These are phyloP conservation scores for Hemerocallis citrina DNA, from an alignment of 106 monocot genomes.

Conservation along the genomic window DNA sequence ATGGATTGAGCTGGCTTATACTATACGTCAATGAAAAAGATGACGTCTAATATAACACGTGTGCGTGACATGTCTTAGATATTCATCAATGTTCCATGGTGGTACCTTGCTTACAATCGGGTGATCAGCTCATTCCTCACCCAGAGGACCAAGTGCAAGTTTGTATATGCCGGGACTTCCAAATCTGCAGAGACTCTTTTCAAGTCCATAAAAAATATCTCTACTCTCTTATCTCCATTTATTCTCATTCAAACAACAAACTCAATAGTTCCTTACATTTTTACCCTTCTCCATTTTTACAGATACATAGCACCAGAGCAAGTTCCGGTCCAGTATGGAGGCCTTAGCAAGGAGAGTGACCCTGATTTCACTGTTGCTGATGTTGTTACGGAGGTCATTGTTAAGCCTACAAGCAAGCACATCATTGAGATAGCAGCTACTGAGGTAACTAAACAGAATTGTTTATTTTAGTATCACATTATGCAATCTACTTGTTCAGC, in stretches of 20 bases:
- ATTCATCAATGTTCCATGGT: slow-evolving; percentile 93
- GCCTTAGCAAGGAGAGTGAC: slow-evolving; percentile 49
- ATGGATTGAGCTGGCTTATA: too few relatives aligned
- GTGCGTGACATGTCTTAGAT: too few relatives aligned
- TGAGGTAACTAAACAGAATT: slow-evolving; percentile 33
- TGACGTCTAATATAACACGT: too few relatives aligned
- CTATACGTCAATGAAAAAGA: too few relatives aligned
- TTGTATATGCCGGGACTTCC: slow-evolving; percentile 58
- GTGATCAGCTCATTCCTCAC: slow-evolving; percentile 74
- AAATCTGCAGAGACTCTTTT: slow-evolving; percentile 66
- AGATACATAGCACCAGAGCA: slow-evolving; percentile 77
- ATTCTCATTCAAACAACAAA: neutral
- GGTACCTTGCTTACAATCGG: slow-evolving; percentile 63
- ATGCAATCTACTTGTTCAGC: neutral
- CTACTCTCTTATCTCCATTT: neutral
- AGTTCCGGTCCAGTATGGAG: slow-evolving; percentile 72
- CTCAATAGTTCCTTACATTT: neutral
- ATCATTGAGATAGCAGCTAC: slow-evolving; percentile 47
- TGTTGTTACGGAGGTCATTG: slow-evolving; percentile 45
- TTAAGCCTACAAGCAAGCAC: slow-evolving; percentile 69
- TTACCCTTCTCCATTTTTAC: neutral
- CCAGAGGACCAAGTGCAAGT: slow-evolving; percentile 79
- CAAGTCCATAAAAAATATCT: slow-evolving; percentile 30
- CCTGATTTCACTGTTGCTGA: slow-evolving; percentile 58
- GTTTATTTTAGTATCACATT: neutral